phyloP scores from a whole-genome alignment of 164 flowering plant species.

The Berberis vulgaris region DNA sequence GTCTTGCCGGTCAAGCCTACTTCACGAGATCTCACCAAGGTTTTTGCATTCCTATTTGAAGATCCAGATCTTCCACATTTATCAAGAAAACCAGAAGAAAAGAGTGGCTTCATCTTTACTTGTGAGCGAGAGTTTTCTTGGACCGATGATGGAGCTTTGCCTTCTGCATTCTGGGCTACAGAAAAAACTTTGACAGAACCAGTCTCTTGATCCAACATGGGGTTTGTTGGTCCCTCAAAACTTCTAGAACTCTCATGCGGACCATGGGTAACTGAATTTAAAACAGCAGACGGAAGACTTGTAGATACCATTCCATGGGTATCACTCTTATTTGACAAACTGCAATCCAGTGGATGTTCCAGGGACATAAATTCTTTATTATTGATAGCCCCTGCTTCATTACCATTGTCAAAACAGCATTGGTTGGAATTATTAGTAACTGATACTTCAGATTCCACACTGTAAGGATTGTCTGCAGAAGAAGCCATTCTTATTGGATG shows the following conservation, averaged over 20 bases:
- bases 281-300: constrained; percentile 3
- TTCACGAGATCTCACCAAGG: too few species aligned
- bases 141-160: constrained; percentile 1
- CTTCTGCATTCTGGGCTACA: neutral
- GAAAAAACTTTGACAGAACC: neutral
- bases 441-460: neutral
- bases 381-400: neutral
- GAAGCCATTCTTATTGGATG: constrained; percentile 9
- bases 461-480: constrained; percentile 3
- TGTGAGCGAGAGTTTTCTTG: constrained; percentile 2
- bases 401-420: too few species aligned
- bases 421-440: neutral
- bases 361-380: neutral
- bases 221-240: neutral
- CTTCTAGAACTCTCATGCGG: constrained; percentile 7
- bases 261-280: neutral
- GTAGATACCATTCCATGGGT: constrained; percentile 4
- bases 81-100: constrained; percentile 29
- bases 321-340: constrained; percentile 2
- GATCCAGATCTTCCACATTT: constrained; percentile 11
- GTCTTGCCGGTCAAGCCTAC: too few species aligned
- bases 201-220: constrained; percentile 5
- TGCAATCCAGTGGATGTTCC: constrained; percentile 6
- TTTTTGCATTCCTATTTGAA: neutral
- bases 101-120: constrained; percentile 24